These are phyloP conservation scores for Vaccinium darrowii DNA, from an alignment of 148 eudicot species.

Conservation along the genomic window DNA sequence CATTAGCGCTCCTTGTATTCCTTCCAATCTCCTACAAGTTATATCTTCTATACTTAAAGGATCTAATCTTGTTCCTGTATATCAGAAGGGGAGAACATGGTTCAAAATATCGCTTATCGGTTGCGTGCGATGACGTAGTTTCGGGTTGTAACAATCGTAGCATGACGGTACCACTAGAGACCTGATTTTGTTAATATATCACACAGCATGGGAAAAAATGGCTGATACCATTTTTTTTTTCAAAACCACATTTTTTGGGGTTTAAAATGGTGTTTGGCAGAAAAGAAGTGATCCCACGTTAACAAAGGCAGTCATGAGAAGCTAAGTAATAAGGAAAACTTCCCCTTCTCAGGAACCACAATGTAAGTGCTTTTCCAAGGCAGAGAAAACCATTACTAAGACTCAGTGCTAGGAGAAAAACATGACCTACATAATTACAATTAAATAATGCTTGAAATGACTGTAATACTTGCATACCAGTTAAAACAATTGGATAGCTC, in stretches of 20 bases:
- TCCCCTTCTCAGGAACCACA: neutral
- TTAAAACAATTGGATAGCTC: conserved; percentile 93
- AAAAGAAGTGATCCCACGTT: no score
- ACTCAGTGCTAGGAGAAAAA: neutral
- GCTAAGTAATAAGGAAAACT: neutral
- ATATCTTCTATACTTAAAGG: neutral
- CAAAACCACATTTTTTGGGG: no score
- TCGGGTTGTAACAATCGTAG: no score
- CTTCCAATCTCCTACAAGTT: neutral
- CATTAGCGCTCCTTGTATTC: neutral
- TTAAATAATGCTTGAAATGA: neutral
- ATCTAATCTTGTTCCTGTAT: neutral
- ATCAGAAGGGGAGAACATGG: neutral
- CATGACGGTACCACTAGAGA: no score
- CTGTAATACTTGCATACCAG: conserved; percentile 47
- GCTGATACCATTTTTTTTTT: no score
- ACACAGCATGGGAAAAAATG: no score
- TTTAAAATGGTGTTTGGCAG: no score
- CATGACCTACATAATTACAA: conserved; percentile 4
- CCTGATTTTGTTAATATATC: no score
- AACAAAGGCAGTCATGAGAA: no score
- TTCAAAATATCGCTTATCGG: neutral
- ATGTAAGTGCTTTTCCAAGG: neutral
- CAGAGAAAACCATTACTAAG: neutral
- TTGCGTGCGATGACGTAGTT: no score